These are phyloP conservation scores for Astragalus membranaceus DNA, from an alignment of 306 rosid genomes.

Conservation along the genomic window DNA sequence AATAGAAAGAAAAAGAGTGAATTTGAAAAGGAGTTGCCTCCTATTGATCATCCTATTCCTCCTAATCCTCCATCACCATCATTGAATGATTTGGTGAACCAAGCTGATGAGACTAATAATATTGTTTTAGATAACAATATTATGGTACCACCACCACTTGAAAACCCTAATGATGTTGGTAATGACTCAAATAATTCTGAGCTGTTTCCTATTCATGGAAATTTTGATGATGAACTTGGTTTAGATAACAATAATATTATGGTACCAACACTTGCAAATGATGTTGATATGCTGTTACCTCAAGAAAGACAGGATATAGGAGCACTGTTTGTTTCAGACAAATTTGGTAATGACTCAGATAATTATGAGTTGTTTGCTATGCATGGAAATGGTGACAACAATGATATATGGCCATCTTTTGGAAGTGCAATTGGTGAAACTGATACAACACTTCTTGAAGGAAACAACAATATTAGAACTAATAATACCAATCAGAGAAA, in stretches of 20 bases:
- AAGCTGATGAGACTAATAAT: neutral
- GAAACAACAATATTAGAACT: too few species aligned
- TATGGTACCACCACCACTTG: neutral
- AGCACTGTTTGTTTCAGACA: neutral
- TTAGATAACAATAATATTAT: too few species aligned
- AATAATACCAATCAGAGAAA: too few species aligned
- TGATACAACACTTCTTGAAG: too few species aligned
- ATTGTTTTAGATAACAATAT: neutral
- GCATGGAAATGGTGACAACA: too few species aligned
- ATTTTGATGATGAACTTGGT: neutral
- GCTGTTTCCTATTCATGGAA: too few species aligned
- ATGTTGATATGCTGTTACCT: too few species aligned
- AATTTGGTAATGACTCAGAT: too few species aligned
- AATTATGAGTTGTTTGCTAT: too few species aligned
- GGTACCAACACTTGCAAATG: too few species aligned
- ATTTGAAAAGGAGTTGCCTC: neutral
- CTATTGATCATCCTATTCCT: neutral
- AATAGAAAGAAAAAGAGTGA: neutral
- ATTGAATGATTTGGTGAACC: neutral
- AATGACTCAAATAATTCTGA: too few species aligned
- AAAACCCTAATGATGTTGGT: neutral
- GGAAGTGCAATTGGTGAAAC: neutral
- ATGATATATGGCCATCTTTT: neutral
- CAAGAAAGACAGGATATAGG: too few species aligned
- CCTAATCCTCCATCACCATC: neutral